Conservation (phyloP, 441 rosid species). For the Macaranga tanarius region DNA sequence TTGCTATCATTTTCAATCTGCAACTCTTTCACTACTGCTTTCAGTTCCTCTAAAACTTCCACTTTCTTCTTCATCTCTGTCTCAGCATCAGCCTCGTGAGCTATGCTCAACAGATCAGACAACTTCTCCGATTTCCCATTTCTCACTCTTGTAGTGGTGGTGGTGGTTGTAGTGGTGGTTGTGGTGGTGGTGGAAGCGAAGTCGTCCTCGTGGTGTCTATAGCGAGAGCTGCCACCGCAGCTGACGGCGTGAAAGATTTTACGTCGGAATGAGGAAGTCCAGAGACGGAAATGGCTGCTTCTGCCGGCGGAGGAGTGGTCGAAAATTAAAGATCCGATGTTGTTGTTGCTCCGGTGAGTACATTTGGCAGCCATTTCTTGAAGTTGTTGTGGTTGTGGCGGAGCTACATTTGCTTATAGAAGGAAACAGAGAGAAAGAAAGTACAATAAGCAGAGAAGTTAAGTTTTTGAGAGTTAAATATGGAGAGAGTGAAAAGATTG, state of each 20-base stretch:
- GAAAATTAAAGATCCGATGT: conserved; percentile 63
- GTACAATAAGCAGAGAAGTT: too few relatives aligned
- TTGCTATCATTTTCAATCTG: conserved; percentile 37
- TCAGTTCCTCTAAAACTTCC: conserved; percentile 63
- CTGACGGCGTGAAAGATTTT: conserved; percentile 63
- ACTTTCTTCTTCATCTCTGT: conserved; percentile 58
- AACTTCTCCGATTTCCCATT: conserved; percentile 70
- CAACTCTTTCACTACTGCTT: conserved; percentile 58
- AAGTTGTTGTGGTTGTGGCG: neutral
- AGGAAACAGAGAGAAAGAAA: conserved; percentile 7
- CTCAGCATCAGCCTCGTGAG: conserved; percentile 70
- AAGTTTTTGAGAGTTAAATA: neutral
- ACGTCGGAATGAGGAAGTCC: conserved; percentile 71
- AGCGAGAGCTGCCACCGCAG: conserved; percentile 73
- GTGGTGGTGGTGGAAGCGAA: conserved; percentile 20
- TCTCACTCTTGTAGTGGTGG: neutral
- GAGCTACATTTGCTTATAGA: conserved; percentile 25
- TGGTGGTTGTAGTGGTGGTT: neutral
- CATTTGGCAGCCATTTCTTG: conserved; percentile 27
- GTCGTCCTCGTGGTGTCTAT: conserved; percentile 38
- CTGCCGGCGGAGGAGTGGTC: conserved; percentile 36
- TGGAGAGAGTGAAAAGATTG: neutral
- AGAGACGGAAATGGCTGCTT: conserved; percentile 47
- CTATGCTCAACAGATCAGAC: conserved; percentile 68
- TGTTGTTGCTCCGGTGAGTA: conserved; percentile 52